Percentiles rank a stretch among this genome's conserved stretches.
Evolutionary conservation across 805 yeast species (phyloP).

Genomic region (Candida takata): DNA sequence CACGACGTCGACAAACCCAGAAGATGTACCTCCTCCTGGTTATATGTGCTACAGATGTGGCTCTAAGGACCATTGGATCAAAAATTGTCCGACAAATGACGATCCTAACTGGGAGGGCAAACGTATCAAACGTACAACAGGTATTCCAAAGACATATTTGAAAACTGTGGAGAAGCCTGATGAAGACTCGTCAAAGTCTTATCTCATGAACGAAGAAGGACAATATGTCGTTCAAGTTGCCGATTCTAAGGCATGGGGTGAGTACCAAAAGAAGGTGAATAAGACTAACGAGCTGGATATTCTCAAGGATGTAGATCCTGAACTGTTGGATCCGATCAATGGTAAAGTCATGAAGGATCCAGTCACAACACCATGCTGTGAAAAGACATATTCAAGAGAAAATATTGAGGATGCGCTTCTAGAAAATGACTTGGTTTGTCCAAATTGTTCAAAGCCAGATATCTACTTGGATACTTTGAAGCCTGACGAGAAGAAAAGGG

Average conservation of each 20-base stretch:
- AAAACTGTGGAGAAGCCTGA: constrained; percentile 82
- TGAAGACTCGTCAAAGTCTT: constrained; percentile 49
- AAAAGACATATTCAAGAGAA: constrained; percentile 47
- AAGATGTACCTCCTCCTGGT: constrained; percentile 88
- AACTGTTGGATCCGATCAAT: constrained; percentile 64
- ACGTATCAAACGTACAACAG: constrained; percentile 86
- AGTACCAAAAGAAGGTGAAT: constrained; percentile 57
- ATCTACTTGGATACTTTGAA: constrained; percentile 66
- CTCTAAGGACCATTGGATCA: constrained; percentile 91
- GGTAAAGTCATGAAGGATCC: constrained; percentile 62
- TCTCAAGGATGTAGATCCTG: constrained; percentile 40
- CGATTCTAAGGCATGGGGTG: constrained; percentile 85
- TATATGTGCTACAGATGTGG: constrained; percentile 97
- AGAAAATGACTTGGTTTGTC: constrained; percentile 85
- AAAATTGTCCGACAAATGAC: constrained; percentile 87
- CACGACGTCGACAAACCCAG: constrained; percentile 29
- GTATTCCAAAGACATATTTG: constrained; percentile 92
- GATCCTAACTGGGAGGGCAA: constrained; percentile 95
- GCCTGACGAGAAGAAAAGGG: constrained; percentile 52
- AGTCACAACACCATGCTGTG: constrained; percentile 78
- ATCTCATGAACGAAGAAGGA: constrained; percentile 90
- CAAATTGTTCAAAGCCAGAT: constrained; percentile 72
- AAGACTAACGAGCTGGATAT: constrained; percentile 20
- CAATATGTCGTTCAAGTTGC: constrained; percentile 95
- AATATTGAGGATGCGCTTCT: constrained; percentile 61